Percentiles rank a stretch among this genome's conserved stretches.
Evolutionary conservation across 2,329 filamentous ascomycete genomes (phyloP).

Genomic region (Fusarium chaquense): DNA sequence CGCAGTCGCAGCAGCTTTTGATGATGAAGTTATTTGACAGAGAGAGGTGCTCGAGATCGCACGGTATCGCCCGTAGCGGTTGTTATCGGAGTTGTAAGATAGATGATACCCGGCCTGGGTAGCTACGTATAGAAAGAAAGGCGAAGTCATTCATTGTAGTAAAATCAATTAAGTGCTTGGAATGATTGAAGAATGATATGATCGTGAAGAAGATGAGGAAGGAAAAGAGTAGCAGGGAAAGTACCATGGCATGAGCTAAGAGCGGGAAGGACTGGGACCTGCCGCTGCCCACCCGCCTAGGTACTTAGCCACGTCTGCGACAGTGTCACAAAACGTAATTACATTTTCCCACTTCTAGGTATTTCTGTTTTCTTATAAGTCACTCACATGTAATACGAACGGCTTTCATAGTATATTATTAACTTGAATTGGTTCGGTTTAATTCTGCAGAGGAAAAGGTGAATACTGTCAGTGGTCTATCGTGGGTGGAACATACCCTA

Average conservation of each 20-base stretch:
- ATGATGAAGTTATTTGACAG: background rate
- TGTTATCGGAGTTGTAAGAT: background rate
- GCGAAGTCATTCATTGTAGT: background rate
- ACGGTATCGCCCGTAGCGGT: background rate
- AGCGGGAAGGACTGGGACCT: slow-evolving; percentile 17
- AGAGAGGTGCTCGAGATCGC: background rate
- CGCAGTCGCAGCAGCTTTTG: background rate
- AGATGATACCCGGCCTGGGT: background rate
- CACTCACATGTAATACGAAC: too few relatives aligned
- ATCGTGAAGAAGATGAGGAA: background rate
- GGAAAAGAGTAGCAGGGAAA: background rate
- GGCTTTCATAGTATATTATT: background rate
- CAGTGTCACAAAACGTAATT: background rate
- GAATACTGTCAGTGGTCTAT: background rate
- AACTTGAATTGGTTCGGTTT: background rate
- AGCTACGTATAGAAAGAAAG: background rate
- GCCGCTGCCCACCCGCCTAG: background rate
- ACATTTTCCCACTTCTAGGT: background rate
- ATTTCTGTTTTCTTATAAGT: too few relatives aligned
- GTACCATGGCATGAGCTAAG: slow-evolving; percentile 5
- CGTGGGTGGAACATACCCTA: background rate
- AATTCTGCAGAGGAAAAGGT: too few relatives aligned
- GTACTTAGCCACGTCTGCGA: background rate
- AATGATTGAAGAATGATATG: background rate
- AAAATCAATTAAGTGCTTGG: background rate